These are phyloP conservation scores for Plasmodium fragile DNA, from an alignment of 169 alveolate genomes.

Conservation along the genomic window DNA sequence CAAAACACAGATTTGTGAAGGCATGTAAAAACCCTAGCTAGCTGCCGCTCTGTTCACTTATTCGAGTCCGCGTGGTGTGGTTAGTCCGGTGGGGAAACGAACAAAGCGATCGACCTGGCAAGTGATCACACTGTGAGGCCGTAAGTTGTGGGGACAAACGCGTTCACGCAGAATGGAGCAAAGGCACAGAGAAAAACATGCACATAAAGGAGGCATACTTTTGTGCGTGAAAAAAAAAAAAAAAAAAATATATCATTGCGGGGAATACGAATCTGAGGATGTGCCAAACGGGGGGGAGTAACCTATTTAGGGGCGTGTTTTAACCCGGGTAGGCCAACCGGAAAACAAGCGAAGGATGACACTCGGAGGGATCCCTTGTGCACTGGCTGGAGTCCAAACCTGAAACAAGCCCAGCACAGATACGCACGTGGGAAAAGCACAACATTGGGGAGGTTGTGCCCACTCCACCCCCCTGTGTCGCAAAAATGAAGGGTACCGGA, in stretches of 20 bases:
- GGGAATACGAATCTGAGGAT: neutral
- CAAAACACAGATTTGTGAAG: neutral
- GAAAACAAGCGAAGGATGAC: too few relatives aligned
- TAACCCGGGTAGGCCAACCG: neutral
- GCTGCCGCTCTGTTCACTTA: neutral
- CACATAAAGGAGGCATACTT: neutral
- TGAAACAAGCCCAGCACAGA: neutral
- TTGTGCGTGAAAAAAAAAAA: neutral
- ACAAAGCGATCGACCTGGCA: neutral
- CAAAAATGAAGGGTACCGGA: neutral
- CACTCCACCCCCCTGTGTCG: neutral
- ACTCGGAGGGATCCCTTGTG: neutral
- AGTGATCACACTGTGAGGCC: neutral
- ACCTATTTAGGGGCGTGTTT: neutral
- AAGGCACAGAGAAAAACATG: neutral
- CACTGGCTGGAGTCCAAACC: neutral
- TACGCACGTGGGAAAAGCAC: neutral
- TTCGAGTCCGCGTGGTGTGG: neutral
- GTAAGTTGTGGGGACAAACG: neutral
- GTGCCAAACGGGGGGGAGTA: neutral
- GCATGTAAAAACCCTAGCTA: neutral
- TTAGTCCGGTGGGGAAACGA: neutral
- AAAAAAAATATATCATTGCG: neutral
- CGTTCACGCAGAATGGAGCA: neutral
- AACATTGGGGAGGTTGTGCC: neutral